Conservation (phyloP, 176 grass and related monocot genomes). For the Musa itinerans region DNA sequence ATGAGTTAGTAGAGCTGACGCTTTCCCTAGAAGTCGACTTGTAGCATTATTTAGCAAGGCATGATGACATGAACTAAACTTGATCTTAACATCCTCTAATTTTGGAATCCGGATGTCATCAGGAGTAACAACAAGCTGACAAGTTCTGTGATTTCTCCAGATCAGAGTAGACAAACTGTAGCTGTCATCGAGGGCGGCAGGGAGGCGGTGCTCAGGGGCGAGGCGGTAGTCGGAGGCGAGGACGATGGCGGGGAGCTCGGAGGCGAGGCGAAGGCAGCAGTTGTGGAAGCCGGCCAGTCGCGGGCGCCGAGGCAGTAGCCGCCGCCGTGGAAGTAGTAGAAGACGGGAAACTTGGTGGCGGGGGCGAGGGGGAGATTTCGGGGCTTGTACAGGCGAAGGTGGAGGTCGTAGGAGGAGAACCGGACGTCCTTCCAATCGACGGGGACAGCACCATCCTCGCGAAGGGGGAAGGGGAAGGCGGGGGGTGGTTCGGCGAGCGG, state of each 20-base stretch:
- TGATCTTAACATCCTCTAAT: no score
- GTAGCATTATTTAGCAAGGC: no score
- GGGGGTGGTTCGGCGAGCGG: neutral
- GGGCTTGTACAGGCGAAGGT: slow-evolving; percentile 20
- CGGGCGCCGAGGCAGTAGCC: slow-evolving; percentile 25
- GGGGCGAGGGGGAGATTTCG: neutral
- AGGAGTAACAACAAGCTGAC: no score
- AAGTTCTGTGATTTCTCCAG: neutral
- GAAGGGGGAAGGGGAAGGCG: no score
- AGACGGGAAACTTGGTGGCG: slow-evolving; percentile 2
- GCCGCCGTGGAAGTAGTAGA: slow-evolving; percentile 18
- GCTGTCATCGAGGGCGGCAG: slow-evolving; percentile 32
- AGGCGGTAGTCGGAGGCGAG: slow-evolving; percentile 84
- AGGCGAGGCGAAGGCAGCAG: slow-evolving; percentile 18
- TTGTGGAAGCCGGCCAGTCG: slow-evolving; percentile 18
- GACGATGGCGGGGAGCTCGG: slow-evolving; percentile 33
- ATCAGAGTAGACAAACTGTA: no score
- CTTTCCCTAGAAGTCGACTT: no score
- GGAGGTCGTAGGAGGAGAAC: slow-evolving; percentile 10
- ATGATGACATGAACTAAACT: no score
- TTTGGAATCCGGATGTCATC: no score
- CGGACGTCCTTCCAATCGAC: slow-evolving; percentile 4
- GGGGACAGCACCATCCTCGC: slow-evolving; percentile 8
- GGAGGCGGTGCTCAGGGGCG: slow-evolving; percentile 64
- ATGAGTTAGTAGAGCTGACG: no score